phyloP scores from a whole-genome alignment of 2,329 filamentous ascomycete genomes.

The Acephala macrosclerotiorum region DNA sequence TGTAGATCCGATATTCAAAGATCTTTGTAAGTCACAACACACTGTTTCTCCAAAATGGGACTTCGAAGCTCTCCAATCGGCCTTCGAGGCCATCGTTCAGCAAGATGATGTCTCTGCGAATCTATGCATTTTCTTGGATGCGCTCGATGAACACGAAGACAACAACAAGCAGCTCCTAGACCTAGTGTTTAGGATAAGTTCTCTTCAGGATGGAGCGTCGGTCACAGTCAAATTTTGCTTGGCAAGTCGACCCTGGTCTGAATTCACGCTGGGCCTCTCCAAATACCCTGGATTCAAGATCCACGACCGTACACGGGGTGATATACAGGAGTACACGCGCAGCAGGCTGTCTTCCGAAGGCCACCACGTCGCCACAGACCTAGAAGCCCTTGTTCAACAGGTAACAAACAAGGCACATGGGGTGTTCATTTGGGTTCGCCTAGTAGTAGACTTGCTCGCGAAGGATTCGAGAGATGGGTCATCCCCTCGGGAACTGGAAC shows the following conservation, averaged over 20 bases:
- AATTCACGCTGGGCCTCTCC: background rate
- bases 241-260: slow-evolving; percentile 15
- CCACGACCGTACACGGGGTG: slow-evolving; percentile 3
- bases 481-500: slow-evolving; percentile 1
- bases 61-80: background rate
- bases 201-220: background rate
- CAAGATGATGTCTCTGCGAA: background rate
- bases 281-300: slow-evolving; percentile 9
- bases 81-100: background rate
- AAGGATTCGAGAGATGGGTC: slow-evolving; percentile 20
- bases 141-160: slow-evolving; percentile 19
- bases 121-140: slow-evolving; percentile 17
- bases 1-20: background rate
- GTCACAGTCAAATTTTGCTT: slow-evolving; percentile 14
- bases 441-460: slow-evolving; percentile 15
- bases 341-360: background rate
- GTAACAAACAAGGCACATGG: slow-evolving; percentile 13
- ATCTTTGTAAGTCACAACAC: background rate
- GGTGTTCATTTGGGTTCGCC: slow-evolving; percentile 19
- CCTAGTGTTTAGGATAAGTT: background rate
- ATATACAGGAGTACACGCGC: slow-evolving; percentile 10
- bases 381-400: background rate
- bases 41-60: background rate
- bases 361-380: background rate
- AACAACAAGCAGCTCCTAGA: background rate